Evolutionary conservation across 306 rosid genomes (phyloP).

Genomic region (Hippophae gyantsensis): DNA sequence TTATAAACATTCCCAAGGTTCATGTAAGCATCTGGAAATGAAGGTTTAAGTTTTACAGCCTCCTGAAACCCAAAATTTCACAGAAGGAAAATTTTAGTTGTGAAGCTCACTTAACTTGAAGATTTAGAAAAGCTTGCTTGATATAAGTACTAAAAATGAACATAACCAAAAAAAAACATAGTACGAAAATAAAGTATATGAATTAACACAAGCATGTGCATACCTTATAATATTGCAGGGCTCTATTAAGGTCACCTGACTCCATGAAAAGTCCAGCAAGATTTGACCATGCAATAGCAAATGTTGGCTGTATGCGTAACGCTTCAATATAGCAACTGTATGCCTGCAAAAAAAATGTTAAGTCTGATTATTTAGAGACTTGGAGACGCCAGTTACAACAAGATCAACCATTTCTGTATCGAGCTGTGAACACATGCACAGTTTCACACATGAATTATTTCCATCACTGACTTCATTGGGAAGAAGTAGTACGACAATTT

Average conservation of each 20-base stretch:
- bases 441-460: constrained; percentile 72
- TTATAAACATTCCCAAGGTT: constrained; percentile 96
- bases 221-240: constrained; percentile 89
- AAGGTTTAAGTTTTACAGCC: constrained; percentile 90
- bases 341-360: constrained; percentile 87
- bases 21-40: constrained; percentile 90
- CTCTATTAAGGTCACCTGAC: constrained; percentile 90
- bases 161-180: too few relatives aligned
- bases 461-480: constrained; percentile 64
- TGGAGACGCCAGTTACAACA: constrained; percentile 67
- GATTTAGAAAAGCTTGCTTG: too few relatives aligned
- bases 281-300: constrained; percentile 99
- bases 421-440: constrained; percentile 69
- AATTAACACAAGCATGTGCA: not conserved
- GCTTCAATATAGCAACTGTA: constrained; percentile 97
- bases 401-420: constrained; percentile 79
- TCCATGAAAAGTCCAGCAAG: constrained; percentile 98
- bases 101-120: too few relatives aligned
- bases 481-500: constrained; percentile 35
- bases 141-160: too few relatives aligned
- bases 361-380: constrained; percentile 26
- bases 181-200: too few relatives aligned
- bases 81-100: too few relatives aligned
- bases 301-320: constrained; percentile 79
- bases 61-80: constrained; percentile 39